A percentile compares a stretch with the other conserved stretches of the same genome.
These are phyloP conservation scores for Phytophthora capsici DNA, from an alignment of 352 stramenopile genomes.

Conservation along the genomic window DNA sequence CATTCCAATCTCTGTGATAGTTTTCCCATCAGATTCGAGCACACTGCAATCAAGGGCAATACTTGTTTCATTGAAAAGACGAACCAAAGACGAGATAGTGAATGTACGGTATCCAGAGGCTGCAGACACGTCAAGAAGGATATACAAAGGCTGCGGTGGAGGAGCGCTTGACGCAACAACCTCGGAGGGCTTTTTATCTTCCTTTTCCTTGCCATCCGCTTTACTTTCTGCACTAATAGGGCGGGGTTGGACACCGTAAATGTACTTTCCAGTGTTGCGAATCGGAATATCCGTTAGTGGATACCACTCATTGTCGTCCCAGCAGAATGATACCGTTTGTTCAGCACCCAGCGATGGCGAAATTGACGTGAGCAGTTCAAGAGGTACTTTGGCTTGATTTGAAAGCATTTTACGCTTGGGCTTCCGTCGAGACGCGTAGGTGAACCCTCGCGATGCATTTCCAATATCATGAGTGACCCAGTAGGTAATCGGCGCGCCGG, in stretches of 20 bases:
- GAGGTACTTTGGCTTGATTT: slow-evolving; percentile 61
- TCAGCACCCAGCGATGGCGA: slow-evolving; percentile 74
- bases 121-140: slow-evolving; percentile 77
- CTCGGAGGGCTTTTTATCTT: background rate
- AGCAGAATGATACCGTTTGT: slow-evolving; percentile 80
- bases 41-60: slow-evolving; percentile 66
- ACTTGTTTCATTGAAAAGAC: slow-evolving; percentile 79
- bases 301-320: slow-evolving; percentile 72
- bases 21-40: slow-evolving; percentile 63
- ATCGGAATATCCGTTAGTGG: slow-evolving; percentile 81
- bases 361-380: slow-evolving; percentile 76
- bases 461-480: slow-evolving; percentile 63
- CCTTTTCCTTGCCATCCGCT: slow-evolving; percentile 12
- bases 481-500: slow-evolving; percentile 61
- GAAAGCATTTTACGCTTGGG: slow-evolving; percentile 51
- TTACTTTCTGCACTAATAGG: background rate
- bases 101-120: slow-evolving; percentile 77
- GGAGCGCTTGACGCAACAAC: slow-evolving; percentile 7
- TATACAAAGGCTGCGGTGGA: slow-evolving; percentile 46
- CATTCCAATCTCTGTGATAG: slow-evolving; percentile 60
- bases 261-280: slow-evolving; percentile 76
- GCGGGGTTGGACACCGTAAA: slow-evolving; percentile 69
- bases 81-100: slow-evolving; percentile 80
- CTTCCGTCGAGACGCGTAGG: slow-evolving; percentile 57
- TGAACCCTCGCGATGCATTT: slow-evolving; percentile 59